Conservation (phyloP, 169 alveolate genomes). For the Plasmodium ovale region DNA sequence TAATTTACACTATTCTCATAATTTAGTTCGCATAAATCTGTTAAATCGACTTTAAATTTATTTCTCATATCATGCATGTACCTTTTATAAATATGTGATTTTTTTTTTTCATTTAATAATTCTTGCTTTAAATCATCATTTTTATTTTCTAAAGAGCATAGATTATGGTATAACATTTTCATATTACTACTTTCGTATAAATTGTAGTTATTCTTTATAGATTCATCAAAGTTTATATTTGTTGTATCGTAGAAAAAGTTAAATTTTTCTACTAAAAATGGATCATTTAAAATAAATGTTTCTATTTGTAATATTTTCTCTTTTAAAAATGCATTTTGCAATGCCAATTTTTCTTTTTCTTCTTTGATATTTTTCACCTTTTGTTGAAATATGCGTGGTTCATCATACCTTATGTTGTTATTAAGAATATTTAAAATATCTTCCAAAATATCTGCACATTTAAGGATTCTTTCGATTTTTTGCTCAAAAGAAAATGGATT, state of each 20-base stretch:
- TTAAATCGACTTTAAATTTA: constrained; percentile 28
- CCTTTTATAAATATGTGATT: constrained; percentile 1
- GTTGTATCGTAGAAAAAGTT: constrained; percentile 1
- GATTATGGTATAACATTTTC: not conserved
- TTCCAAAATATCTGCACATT: constrained; percentile 41
- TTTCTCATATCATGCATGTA: constrained; percentile 28
- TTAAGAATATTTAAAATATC: constrained; percentile 31
- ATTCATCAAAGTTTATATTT: constrained; percentile 3
- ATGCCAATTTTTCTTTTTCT: constrained; percentile 38
- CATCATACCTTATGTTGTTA: constrained; percentile 48
- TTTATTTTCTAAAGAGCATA: constrained; percentile 40
- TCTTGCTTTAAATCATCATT: constrained; percentile 26
- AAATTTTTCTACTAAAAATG: constrained; percentile 73
- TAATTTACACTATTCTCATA: not conserved
- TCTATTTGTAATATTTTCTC: constrained; percentile 69
- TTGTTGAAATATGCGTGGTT: constrained; percentile 37
- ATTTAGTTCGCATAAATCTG: constrained; percentile 10
- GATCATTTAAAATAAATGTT: constrained; percentile 75
- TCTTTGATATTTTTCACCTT: constrained; percentile 22
- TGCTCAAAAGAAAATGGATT: constrained; percentile 6
- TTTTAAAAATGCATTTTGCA: constrained; percentile 49
- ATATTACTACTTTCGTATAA: constrained; percentile 27
- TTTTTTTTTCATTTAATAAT: constrained; percentile 43
- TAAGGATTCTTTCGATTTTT: constrained; percentile 24
- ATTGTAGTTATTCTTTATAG: constrained; percentile 11